phyloP scores from a whole-genome alignment of 2,329 filamentous ascomycete species.

The Mycosphaerella sp. region DNA sequence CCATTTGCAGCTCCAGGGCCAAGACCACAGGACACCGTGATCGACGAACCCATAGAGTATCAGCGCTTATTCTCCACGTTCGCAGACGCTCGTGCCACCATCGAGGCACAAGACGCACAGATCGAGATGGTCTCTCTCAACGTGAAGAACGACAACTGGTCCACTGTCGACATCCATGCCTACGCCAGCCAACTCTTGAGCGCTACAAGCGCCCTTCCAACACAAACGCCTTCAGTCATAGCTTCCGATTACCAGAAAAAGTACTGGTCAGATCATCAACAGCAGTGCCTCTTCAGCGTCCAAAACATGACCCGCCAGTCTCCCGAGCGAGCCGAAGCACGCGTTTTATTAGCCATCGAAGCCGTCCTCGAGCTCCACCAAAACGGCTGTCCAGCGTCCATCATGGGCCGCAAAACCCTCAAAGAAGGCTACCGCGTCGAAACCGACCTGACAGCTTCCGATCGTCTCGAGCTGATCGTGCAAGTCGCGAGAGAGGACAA shows the following conservation, averaged over 20 bases:
- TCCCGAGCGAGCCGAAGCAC: slow-evolving; percentile 12
- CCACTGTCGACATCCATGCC: slow-evolving; percentile 3
- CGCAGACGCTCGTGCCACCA: not conserved
- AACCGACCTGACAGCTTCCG: slow-evolving; percentile 6
- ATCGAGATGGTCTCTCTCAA: slow-evolving; percentile 1
- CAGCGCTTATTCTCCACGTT: not conserved
- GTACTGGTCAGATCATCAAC: slow-evolving; percentile 16
- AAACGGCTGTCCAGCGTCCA: slow-evolving; percentile 8
- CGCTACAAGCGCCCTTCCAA: slow-evolving; percentile 1
- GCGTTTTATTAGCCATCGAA: slow-evolving; percentile 12
- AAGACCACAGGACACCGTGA: not conserved
- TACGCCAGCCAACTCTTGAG: slow-evolving; percentile 10
- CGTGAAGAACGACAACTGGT: slow-evolving; percentile 9
- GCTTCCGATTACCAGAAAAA: not conserved
- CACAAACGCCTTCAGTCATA: not conserved
- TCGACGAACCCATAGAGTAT: not conserved
- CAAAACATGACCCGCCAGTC: not conserved
- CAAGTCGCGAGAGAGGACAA: slow-evolving; percentile 10
- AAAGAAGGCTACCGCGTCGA: slow-evolving; percentile 15
- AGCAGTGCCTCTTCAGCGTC: slow-evolving; percentile 3
- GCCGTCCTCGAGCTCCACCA: slow-evolving; percentile 14
- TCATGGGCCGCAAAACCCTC: slow-evolving; percentile 1
- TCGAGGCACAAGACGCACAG: not conserved
- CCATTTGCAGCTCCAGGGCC: not conserved
- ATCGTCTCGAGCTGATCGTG: slow-evolving; percentile 11